Base-by-base conservation (phyloP, 2,329 filamentous ascomycete genomes). In the Arthrobotrys megalospora region DNA sequence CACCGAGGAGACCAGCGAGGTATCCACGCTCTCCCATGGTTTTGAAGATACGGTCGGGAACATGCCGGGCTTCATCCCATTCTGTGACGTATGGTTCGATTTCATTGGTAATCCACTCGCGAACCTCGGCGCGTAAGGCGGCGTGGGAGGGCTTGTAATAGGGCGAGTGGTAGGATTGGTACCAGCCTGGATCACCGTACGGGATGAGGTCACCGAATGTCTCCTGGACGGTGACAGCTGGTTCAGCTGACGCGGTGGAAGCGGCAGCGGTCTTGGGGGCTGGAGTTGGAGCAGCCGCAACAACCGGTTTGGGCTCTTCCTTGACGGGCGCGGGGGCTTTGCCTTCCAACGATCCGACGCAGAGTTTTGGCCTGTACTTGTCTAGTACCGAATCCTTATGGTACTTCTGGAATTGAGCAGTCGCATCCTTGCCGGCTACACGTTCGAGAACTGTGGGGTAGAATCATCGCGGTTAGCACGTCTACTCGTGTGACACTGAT, bases 71-170 rank as follows among this genome's bases (percentile, higher is more conserved):
- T 88, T 98, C 96, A 82, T 99, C 96, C 96, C 96, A 99, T 85
- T 99, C 96, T 47, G 90, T 92, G 71, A 98, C 93, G 82, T 95
- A 89, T 21, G 96, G 95, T 87, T 97, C 94, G 84, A 98, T 91
- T 82, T 93, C 93, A 71, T 88, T 89, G 79, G 97, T 93, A 70
- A 99, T 90, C 94, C 94, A 99, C 87, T 94, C 89, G 83, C 96
- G 92, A 78, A 97, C 88, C 87, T 99, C 96, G 80, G 90, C 91
- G 78, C 96, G 93, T 62, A 99, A 91, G 64, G 93, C 94, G 71
- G 90, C 94, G 85, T 99, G 96, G 4, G 93, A 91, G 85, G 97
- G 91, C 86, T 97, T 97, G 88, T 92, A 97, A 88, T 97, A 98
- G 32, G 95, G 93, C 1, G 95, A 97, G 86, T 97, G 93, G 86